Conservation (phyloP, 495 filamentous ascomycete genomes). For the Neurospora pannonica region DNA sequence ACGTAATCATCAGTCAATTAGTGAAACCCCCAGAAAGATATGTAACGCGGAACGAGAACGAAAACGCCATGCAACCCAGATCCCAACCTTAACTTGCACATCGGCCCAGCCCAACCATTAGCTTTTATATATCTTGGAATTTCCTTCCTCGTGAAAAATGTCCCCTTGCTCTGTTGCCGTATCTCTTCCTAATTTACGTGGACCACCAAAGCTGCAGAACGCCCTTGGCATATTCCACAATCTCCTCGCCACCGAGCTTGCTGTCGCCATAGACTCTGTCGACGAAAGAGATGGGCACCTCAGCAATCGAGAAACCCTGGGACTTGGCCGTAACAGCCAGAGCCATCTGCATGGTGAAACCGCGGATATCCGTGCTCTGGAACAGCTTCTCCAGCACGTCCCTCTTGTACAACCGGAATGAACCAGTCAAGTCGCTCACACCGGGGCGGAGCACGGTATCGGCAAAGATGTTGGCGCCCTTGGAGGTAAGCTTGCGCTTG, state of each 20-base stretch:
- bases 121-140: not conserved
- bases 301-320: slow-evolving; percentile 80
- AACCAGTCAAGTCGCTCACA: slow-evolving; percentile 93
- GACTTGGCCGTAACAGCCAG: slow-evolving; percentile 77
- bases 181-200: slow-evolving; percentile 34
- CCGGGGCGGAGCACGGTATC: slow-evolving; percentile 89
- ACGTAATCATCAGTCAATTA: not conserved
- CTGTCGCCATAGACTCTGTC: slow-evolving; percentile 92
- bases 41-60: slow-evolving; percentile 1
- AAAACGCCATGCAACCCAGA: slow-evolving; percentile 12
- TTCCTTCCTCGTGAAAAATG: not conserved
- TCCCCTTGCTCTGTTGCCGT: not conserved
- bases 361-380: slow-evolving; percentile 78
- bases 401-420: slow-evolving; percentile 91
- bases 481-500: slow-evolving; percentile 85
- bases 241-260: slow-evolving; percentile 90
- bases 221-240: slow-evolving; percentile 95
- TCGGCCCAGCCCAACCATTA: not conserved
- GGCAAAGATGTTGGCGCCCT: slow-evolving; percentile 90
- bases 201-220: slow-evolving; percentile 71
- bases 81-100: slow-evolving; percentile 5
- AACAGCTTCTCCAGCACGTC: slow-evolving; percentile 83
- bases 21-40: not conserved
- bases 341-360: slow-evolving; percentile 99
- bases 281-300: slow-evolving; percentile 93